Evolutionary conservation across 164 flowering plant genomes (phyloP), one percentile per base, ranked within the genome.

Genomic region (Hamamelis virginiana): DNA sequence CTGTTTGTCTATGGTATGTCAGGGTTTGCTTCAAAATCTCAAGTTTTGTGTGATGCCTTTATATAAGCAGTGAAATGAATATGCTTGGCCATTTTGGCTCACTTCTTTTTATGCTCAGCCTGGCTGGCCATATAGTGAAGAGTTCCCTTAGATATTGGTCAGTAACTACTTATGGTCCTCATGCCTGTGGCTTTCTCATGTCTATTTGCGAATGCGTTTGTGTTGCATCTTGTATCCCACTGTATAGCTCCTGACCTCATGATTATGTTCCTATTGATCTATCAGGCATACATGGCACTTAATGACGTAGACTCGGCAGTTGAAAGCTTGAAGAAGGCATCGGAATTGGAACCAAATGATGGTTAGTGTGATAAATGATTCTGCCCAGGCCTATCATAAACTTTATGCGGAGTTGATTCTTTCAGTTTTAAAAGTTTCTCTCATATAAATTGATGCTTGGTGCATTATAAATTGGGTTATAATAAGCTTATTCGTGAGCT

Each of bases 251-350:
- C 41, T 33, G 41, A 33, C 41, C 41, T 33, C 6, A 33, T 33
- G 18, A 9, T 64, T 60, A 1, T 50, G 23, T 33, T 66, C 26
- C 14, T 72, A 41, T 16, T 73, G n/a, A 21, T 73, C 19, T 56
- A 5, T 71, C 80, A 96, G 99, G 98, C 92, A 69, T 73, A 90
- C 73, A 86, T 91, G 89, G 97, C 95, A 16, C 96, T 96, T 22
- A 93, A 96, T 80, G 96, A 91, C 71, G 78, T 96, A 47, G 97
- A 91, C 81, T 76, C 89, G 75, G 97, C 99, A 16, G 95, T 82
- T 61, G 94, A 83, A 66, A 93, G 99, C 77, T 93, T 96, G 79
- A 83, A 79, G 81, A 91, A 87, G 73, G 99, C 99, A 48, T 69
- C 77, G 64, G 91, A 89, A 21, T 73, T 96, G 84, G 98, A 93